Conservation (phyloP, 129 eudicot species). For the Tagetes patula region DNA sequence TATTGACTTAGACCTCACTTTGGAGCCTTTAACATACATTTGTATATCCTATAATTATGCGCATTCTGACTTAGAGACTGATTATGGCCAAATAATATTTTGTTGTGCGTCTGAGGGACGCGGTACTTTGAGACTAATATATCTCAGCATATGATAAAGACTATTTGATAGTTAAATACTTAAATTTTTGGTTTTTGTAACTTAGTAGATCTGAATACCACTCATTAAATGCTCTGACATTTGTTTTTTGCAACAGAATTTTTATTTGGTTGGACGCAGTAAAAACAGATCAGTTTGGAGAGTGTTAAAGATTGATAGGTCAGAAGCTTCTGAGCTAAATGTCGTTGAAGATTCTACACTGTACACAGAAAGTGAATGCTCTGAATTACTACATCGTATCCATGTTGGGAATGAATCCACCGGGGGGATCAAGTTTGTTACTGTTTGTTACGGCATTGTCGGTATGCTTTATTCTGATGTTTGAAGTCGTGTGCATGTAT, state of each 20-base stretch:
- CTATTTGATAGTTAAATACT: neutral
- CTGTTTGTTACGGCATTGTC: conserved; percentile 80
- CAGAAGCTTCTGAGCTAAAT: conserved; percentile 63
- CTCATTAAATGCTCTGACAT: conserved; percentile 9
- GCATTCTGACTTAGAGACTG: neutral
- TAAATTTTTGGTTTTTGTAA: neutral
- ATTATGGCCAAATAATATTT: conserved; percentile 7
- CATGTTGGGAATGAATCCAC: conserved; percentile 72
- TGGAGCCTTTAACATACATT: conserved; percentile 10
- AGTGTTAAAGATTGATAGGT: conserved; percentile 78
- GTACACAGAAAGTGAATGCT: conserved; percentile 62
- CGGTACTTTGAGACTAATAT: neutral
- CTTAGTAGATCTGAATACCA: conserved; percentile 13
- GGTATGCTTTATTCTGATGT: conserved; percentile 49
- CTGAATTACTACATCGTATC: conserved; percentile 59
- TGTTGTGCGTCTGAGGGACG: conserved; percentile 3
- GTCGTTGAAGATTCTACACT: conserved; percentile 69
- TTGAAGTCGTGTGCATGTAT: neutral
- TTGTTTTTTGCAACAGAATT: conserved; percentile 55
- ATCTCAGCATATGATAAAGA: conserved; percentile 7
- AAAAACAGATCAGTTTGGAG: conserved; percentile 59
- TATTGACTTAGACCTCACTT: neutral
- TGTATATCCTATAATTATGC: neutral
- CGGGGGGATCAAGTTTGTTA: conserved; percentile 80
- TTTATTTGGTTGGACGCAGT: conserved; percentile 80